Percentiles rank a stretch among this genome's conserved stretches.
phyloP scores from a whole-genome alignment of 768 basidiomycete species.

The Xerocomellus dryophilus region DNA sequence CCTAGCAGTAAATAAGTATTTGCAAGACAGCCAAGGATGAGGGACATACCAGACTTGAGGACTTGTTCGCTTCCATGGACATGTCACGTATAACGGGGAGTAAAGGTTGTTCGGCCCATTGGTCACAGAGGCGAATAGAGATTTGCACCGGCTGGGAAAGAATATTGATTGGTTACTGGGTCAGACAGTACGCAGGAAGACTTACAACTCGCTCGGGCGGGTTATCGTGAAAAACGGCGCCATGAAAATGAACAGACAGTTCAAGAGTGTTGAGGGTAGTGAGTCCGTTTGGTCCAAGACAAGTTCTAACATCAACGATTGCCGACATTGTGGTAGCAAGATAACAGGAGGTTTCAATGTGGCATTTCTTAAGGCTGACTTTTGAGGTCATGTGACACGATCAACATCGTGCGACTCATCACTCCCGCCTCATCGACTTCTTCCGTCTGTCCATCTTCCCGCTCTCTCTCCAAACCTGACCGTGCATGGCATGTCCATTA shows the following conservation, averaged over 20 bases:
- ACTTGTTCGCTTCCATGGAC: neutral
- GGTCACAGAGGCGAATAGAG: neutral
- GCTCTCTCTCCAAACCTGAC: slow-evolving; percentile 34
- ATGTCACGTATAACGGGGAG: neutral
- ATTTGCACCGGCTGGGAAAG: neutral
- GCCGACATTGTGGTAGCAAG: neutral
- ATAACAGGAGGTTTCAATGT: no score
- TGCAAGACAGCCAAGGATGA: neutral
- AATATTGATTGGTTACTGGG: neutral
- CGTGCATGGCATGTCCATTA: slow-evolving; percentile 32
- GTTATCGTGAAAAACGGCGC: neutral
- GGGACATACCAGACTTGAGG: neutral
- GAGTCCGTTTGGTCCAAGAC: neutral
- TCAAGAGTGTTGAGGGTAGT: neutral
- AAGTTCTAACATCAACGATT: neutral
- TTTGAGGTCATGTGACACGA: neutral
- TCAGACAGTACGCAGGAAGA: neutral
- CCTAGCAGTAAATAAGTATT: neutral
- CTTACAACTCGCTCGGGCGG: neutral
- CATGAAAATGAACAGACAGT: neutral
- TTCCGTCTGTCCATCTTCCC: slow-evolving; percentile 40
- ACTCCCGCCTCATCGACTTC: slow-evolving; percentile 57
- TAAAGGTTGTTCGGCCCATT: neutral
- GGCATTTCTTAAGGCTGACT: neutral
- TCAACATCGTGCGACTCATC: slow-evolving; percentile 31